A percentile compares a stretch with the other conserved stretches of the same genome.
Evolutionary conservation across 2,329 filamentous ascomycete species (phyloP).

Genomic region (Anisogramma anomala): DNA sequence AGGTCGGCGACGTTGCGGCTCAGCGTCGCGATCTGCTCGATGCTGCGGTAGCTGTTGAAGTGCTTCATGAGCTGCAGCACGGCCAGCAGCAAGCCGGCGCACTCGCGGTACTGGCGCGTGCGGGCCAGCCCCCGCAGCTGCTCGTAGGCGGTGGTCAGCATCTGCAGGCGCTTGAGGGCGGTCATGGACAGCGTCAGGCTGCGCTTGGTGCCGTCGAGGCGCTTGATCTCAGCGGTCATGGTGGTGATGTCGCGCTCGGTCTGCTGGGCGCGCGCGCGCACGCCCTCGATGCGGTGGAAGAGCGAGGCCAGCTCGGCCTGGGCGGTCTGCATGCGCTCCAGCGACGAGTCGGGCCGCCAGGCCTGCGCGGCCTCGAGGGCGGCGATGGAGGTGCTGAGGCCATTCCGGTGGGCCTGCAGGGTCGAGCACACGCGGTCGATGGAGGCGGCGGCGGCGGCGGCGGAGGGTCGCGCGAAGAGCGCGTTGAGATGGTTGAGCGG

Average conservation of each 20-base stretch:
- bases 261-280: constrained; percentile 76
- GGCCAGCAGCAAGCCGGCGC: constrained; percentile 83
- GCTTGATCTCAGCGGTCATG: constrained; percentile 98
- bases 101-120: constrained; percentile 86
- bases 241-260: constrained; percentile 94
- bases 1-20: constrained; percentile 88
- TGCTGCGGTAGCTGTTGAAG: constrained; percentile 95
- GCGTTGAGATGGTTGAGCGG: constrained; percentile 86
- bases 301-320: constrained; percentile 81
- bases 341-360: constrained; percentile 73
- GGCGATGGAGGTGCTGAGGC: constrained; percentile 67
- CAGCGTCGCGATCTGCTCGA: constrained; percentile 91
- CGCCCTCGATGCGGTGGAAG: constrained; percentile 89
- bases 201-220: constrained; percentile 88
- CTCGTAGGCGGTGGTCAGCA: constrained; percentile 98
- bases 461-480: constrained; percentile 82
- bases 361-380: constrained; percentile 66
- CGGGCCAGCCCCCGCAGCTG: constrained; percentile 76
- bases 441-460: constrained; percentile 70
- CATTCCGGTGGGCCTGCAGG: constrained; percentile 67
- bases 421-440: constrained; percentile 62
- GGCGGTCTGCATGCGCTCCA: constrained; percentile 82
- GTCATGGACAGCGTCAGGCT: constrained; percentile 98
- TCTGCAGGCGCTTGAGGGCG: constrained; percentile 89
- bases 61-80: constrained; percentile 97